These are phyloP conservation scores for Rehmannia glutinosa DNA, from an alignment of 257 asterid genomes.

Conservation along the genomic window DNA sequence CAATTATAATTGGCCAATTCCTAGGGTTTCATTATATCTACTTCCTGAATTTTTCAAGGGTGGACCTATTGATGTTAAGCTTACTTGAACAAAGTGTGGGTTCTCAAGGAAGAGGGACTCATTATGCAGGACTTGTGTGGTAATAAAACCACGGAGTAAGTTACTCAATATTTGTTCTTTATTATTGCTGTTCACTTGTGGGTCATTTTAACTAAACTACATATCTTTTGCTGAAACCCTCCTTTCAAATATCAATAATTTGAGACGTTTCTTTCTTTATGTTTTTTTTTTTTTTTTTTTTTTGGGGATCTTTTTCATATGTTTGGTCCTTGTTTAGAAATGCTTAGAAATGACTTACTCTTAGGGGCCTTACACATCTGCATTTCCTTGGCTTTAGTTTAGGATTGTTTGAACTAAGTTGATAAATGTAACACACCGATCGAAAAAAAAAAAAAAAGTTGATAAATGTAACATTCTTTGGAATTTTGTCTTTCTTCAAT, in stretches of 20 bases:
- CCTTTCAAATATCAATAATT: background rate
- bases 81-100: constrained; percentile 64
- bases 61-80: constrained; percentile 67
- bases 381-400: background rate
- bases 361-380: constrained; percentile 7
- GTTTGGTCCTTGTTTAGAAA: constrained; percentile 4
- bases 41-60: constrained; percentile 43
- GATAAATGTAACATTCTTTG: constrained; percentile 1
- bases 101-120: constrained; percentile 74
- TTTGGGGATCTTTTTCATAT: background rate
- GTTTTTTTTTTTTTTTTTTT: background rate
- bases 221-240: background rate
- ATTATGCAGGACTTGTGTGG: constrained; percentile 50
- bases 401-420: constrained; percentile 5
- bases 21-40: constrained; percentile 6
- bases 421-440: constrained; percentile 1
- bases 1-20: background rate
- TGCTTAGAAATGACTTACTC: background rate
- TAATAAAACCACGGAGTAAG: constrained; percentile 51
- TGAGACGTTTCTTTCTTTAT: background rate
- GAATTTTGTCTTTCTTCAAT: constrained; percentile 4
- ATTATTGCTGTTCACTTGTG: background rate
- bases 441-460: too few species aligned
- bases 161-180: constrained; percentile 6
- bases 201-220: background rate